phyloP scores from a whole-genome alignment of 768 basidiomycete genomes.

The Chalciporus pseudorubinellus region DNA sequence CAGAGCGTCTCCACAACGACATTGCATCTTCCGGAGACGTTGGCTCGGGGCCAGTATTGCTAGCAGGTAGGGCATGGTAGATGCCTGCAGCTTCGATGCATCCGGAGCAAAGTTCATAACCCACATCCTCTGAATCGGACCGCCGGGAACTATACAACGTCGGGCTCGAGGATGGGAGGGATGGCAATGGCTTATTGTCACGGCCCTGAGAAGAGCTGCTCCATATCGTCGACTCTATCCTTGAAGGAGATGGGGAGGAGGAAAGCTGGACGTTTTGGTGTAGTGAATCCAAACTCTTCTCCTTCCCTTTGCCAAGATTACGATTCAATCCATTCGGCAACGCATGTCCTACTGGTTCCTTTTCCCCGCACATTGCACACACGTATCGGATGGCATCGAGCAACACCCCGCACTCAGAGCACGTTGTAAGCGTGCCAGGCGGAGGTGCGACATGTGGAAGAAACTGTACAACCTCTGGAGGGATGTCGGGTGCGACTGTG shows the following conservation, averaged over 20 bases:
- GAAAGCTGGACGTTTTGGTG: conserved; percentile 28
- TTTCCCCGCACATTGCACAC: conserved; percentile 85
- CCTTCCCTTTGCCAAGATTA: conserved; percentile 46
- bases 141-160: conserved; percentile 8
- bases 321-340: conserved; percentile 8
- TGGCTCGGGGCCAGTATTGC: conserved; percentile 32
- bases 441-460: conserved; percentile 50
- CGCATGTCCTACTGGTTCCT: conserved; percentile 41
- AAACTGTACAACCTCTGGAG: conserved; percentile 52
- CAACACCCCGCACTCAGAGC: conserved; percentile 74
- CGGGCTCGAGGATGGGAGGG: conserved; percentile 34
- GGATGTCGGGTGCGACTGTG: conserved; percentile 37
- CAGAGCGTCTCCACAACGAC: conserved; percentile 62
- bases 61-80: conserved; percentile 68
- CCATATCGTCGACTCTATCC: conserved; percentile 17
- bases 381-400: conserved; percentile 88
- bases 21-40: conserved; percentile 54
- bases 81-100: conserved; percentile 81
- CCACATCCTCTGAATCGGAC: conserved; percentile 29
- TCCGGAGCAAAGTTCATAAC: conserved; percentile 81
- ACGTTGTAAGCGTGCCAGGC: conserved; percentile 66
- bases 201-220: conserved; percentile 11
- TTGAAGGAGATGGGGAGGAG: conserved; percentile 18
- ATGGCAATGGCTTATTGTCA: conserved; percentile 45
- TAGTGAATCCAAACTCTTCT: conserved; percentile 31